phyloP scores from a whole-genome alignment of 176 grass and related monocot genomes.

The Poa pratensis region DNA sequence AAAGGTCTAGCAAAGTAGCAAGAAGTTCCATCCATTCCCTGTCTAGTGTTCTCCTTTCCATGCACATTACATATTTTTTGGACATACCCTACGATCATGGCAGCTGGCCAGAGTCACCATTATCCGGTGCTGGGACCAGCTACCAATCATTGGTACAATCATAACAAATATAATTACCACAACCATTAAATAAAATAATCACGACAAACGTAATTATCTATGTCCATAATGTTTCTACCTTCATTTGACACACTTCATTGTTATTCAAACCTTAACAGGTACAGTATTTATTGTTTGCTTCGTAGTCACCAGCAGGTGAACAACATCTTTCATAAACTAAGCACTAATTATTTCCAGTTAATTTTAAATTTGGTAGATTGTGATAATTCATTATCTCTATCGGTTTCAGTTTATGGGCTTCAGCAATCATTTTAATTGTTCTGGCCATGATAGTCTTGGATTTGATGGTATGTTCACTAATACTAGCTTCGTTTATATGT shows the following conservation, averaged over 20 bases:
- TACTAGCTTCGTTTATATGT: slow-evolving; percentile 24
- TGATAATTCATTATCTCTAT: slow-evolving; percentile 41
- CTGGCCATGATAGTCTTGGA: slow-evolving; percentile 88
- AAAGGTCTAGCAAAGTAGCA: neutral
- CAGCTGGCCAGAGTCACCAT: neutral
- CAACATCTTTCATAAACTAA: slow-evolving; percentile 27
- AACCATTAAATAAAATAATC: slow-evolving; percentile 6
- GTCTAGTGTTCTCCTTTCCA: neutral
- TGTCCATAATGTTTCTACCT: neutral
- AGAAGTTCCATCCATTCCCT: neutral
- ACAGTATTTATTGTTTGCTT: slow-evolving; percentile 89
- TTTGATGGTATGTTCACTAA: slow-evolving; percentile 72
- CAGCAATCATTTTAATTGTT: slow-evolving; percentile 75
- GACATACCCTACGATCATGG: neutral
- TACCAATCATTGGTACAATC: neutral
- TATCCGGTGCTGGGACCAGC: slow-evolving; percentile 8
- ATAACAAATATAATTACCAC: neutral
- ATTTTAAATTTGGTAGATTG: slow-evolving; percentile 31
- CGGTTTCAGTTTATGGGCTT: slow-evolving; percentile 87
- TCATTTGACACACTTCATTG: slow-evolving; percentile 38
- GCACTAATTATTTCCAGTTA: slow-evolving; percentile 26
- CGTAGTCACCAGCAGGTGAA: slow-evolving; percentile 81
- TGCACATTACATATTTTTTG: neutral
- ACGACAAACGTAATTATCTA: neutral
- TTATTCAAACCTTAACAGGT: slow-evolving; percentile 55